phyloP scores from a whole-genome alignment of 2,329 filamentous ascomycete genomes.

The Colletotrichum caudatum region DNA sequence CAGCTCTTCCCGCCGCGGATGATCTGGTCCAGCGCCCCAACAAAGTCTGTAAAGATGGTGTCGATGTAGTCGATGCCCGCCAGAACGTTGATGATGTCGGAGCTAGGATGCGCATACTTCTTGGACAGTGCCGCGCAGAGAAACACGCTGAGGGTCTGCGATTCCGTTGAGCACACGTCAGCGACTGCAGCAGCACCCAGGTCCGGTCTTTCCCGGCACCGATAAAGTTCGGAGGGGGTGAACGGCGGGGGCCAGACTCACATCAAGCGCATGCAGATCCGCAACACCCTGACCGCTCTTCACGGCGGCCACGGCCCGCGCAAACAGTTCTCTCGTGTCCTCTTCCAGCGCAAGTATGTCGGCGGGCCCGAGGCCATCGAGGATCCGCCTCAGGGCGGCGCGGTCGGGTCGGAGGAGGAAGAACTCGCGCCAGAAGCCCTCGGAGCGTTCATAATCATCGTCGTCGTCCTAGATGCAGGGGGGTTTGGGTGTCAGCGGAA shows the following conservation, averaged over 20 bases:
- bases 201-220: not conserved
- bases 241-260: conserved; percentile 57
- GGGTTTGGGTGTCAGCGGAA: conserved; percentile 4
- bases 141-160: conserved; percentile 88
- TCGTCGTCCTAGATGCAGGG: conserved; percentile 62
- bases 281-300: conserved; percentile 70
- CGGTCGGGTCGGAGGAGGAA: conserved; percentile 89
- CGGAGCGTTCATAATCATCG: conserved; percentile 76
- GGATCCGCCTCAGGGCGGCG: conserved; percentile 72
- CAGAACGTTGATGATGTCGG: conserved; percentile 91
- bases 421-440: conserved; percentile 97
- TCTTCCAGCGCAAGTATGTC: conserved; percentile 82
- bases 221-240: not conserved
- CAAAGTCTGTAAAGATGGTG: conserved; percentile 87
- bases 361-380: conserved; percentile 78
- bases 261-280: conserved; percentile 87
- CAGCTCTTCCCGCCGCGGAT: conserved; percentile 80
- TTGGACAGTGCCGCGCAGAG: conserved; percentile 85
- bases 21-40: conserved; percentile 82
- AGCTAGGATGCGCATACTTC: conserved; percentile 93
- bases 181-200: not conserved
- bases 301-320: conserved; percentile 76
- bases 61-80: conserved; percentile 92
- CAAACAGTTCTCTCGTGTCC: conserved; percentile 83
- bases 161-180: not conserved